A percentile compares a stretch with the other conserved stretches of the same genome.
Evolutionary conservation across 2,329 filamentous ascomycete species (phyloP).

Genomic region (Fonsecaea pugnacius): DNA sequence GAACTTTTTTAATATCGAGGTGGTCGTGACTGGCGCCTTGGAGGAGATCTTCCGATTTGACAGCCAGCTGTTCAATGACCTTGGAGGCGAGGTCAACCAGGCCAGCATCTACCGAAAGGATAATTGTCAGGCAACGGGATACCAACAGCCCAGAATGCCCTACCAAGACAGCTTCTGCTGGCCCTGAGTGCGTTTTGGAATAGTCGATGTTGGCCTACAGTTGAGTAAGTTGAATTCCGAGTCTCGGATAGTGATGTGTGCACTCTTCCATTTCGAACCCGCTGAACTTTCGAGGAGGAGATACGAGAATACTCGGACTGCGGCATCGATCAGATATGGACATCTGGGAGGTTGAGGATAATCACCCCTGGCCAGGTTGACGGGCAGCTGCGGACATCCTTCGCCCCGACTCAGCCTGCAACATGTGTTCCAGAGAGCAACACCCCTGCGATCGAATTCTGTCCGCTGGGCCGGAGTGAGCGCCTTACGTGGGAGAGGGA

Average conservation of each 20-base stretch:
- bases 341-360: background rate
- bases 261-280: slow-evolving; percentile 23
- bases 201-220: slow-evolving; percentile 58
- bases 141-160: background rate
- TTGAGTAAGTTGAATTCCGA: slow-evolving; percentile 21
- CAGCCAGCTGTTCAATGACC: slow-evolving; percentile 67
- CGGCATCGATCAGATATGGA: slow-evolving; percentile 2
- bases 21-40: slow-evolving; percentile 3
- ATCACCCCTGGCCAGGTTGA: slow-evolving; percentile 20
- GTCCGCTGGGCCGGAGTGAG: slow-evolving; percentile 21
- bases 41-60: slow-evolving; percentile 16
- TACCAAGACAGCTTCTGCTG: slow-evolving; percentile 62
- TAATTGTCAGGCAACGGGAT: slow-evolving; percentile 3
- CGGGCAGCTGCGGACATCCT: background rate
- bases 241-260: background rate
- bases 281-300: slow-evolving; percentile 67
- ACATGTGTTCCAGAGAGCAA: slow-evolving; percentile 47
- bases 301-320: slow-evolving; percentile 65
- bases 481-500: slow-evolving; percentile 31
- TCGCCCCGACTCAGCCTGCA: slow-evolving; percentile 22
- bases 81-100: slow-evolving; percentile 64
- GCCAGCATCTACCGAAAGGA: slow-evolving; percentile 12
- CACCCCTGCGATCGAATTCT: slow-evolving; percentile 42
- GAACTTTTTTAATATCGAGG: slow-evolving; percentile 12
- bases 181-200: slow-evolving; percentile 71